Evolutionary conservation across 2,329 filamentous ascomycete genomes (phyloP).

Genomic region (Pseudophaeomoniella oleicola): DNA sequence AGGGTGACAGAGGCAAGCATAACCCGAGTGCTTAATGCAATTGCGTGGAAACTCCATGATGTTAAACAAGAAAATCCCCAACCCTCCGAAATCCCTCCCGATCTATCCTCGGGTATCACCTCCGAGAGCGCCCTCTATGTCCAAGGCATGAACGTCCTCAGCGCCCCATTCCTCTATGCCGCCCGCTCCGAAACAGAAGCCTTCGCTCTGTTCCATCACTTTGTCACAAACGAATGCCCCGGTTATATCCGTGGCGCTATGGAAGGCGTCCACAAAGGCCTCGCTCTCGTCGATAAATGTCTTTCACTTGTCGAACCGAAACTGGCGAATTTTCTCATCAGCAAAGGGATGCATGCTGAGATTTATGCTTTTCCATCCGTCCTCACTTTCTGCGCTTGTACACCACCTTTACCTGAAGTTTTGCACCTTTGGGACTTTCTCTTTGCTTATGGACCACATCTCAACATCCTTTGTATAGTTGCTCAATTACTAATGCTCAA

Average conservation of each 20-base stretch:
- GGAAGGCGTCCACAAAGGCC: conserved; percentile 88
- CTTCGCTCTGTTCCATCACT: conserved; percentile 76
- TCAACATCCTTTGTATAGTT: conserved; percentile 94
- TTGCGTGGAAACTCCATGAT: conserved; percentile 88
- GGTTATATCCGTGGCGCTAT: conserved; percentile 91
- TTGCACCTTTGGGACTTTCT: conserved; percentile 91
- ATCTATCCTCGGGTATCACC: conserved; percentile 25
- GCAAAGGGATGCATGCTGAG: conserved; percentile 78
- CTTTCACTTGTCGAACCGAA: conserved; percentile 83
- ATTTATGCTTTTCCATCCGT: conserved; percentile 96
- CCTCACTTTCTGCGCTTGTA: conserved; percentile 87
- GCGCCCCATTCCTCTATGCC: conserved; percentile 88
- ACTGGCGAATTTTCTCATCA: conserved; percentile 67
- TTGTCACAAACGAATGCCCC: conserved; percentile 77
- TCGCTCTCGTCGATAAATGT: conserved; percentile 83
- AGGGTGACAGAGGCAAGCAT: conserved; percentile 91
- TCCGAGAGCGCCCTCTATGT: conserved; percentile 75
- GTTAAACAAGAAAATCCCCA: conserved; percentile 34
- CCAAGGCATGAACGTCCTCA: conserved; percentile 97
- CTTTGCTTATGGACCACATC: conserved; percentile 85
- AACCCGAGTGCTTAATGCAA: conserved; percentile 84
- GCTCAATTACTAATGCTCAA: conserved; percentile 84
- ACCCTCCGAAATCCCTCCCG: conserved; percentile 7
- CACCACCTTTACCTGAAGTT: conserved; percentile 85
- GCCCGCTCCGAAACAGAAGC: conserved; percentile 90